Evolutionary conservation across 106 monocot species (phyloP), one percentile per base, ranked within the genome.

Genomic region (Dendrobium huoshanense): DNA sequence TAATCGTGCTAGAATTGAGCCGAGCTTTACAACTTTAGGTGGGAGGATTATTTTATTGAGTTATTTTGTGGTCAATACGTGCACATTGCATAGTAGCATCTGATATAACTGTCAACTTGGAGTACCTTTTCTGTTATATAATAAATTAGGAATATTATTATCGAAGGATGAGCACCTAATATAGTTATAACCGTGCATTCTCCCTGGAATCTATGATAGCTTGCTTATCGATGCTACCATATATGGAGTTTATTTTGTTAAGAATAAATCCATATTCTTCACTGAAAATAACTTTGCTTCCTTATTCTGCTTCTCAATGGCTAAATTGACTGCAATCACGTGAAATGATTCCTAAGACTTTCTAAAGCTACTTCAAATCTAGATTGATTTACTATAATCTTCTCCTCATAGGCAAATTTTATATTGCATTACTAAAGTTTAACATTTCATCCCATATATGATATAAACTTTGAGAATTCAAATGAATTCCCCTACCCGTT

Each of bases 21-120:
- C 99, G 75, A 93, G 91, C 9, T 99, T 99, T 86, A 99, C 95
- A 54, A 91, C 91, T 79, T 68, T 95, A 85, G 95, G 99, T 95
- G 54, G 29, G 80, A 68, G 24, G 16, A 27, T 42, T 74, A 22
- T 77, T 49, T 41, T 61, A 65, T 16, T 77, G 76, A 73, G 70
- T 37, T 73, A 55, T 75, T 42, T 76, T 18, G n/a, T 82, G 40
- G 37, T 72, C 37, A 40, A 72, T 72, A 44, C 3, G 43, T 43
- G 5, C 74, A 73, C 20, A 74, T 43, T 74, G 5, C n/a, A 44
- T 2, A 42, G 20, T 74, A 18, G 74, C 7, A 5, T 41, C n/a
- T 74, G 41, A 44, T 44, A 74, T 33, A 70, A 1, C 33, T 70
- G 29, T 70, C 10, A 70, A 37, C 4, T 33, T 10, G 10, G 68